Evolutionary conservation across 164 flowering plant genomes (phyloP).

Genomic region (Stephania cephalantha): DNA sequence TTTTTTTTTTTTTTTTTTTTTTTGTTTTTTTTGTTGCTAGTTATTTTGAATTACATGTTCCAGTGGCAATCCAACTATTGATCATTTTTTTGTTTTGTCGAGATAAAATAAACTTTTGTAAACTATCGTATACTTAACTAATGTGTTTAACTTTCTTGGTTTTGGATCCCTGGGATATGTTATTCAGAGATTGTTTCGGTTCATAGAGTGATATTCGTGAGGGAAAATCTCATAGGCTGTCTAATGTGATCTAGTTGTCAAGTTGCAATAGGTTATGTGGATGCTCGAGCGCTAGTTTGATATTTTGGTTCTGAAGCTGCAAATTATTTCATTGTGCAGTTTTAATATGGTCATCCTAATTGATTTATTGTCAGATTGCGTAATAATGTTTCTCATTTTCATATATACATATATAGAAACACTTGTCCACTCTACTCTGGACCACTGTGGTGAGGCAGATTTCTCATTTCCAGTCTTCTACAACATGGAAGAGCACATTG

Average conservation of each 20-base stretch:
- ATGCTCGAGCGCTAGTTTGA: background rate
- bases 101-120: too few relatives aligned
- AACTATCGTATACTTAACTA: background rate
- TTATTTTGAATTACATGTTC: too few relatives aligned
- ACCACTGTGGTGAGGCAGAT: conserved; percentile 74
- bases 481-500: conserved; percentile 84
- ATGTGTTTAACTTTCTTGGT: background rate
- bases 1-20: too few relatives aligned
- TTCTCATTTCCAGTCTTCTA: conserved; percentile 75
- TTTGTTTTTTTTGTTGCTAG: too few relatives aligned
- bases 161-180: background rate
- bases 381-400: background rate
- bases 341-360: background rate
- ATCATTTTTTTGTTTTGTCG: too few relatives aligned
- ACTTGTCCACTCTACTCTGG: conserved; percentile 87
- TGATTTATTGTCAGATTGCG: background rate
- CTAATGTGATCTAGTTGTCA: background rate
- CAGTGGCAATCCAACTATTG: too few relatives aligned
- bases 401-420: conserved; percentile 51
- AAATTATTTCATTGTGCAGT: background rate
- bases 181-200: background rate
- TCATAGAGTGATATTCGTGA: background rate
- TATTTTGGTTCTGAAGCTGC: background rate
- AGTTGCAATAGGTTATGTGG: background rate
- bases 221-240: background rate